Conservation (phyloP, 345 rosid species). For the Diplotaxis tenuifolia region DNA sequence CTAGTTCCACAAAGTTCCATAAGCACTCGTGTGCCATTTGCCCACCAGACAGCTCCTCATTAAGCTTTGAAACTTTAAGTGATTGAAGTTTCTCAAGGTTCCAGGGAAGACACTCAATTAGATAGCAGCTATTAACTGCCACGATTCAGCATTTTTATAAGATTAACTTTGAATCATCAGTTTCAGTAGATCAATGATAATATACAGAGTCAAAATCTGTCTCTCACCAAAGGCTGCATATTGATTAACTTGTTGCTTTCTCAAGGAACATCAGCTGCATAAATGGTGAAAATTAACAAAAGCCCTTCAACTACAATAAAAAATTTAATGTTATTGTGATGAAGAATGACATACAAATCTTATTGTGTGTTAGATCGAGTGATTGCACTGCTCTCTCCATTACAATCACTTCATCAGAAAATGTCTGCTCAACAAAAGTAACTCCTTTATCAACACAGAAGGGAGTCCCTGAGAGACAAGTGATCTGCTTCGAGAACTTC, state of each 20-base stretch:
- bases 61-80: conserved; percentile 80
- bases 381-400: conserved; percentile 77
- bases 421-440: conserved; percentile 61
- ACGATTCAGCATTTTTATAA: conserved; percentile 16
- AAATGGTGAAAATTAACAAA: too few species aligned
- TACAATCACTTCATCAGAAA: conserved; percentile 76
- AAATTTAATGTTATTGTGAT: too few species aligned
- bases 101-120: conserved; percentile 64
- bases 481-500: too few species aligned
- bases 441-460: too few species aligned
- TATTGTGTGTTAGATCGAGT: conserved; percentile 84
- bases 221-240: conserved; percentile 85
- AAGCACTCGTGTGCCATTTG: too few species aligned
- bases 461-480: too few species aligned
- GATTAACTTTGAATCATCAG: background rate
- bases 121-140: conserved; percentile 70
- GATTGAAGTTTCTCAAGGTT: conserved; percentile 88
- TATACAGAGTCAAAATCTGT: background rate
- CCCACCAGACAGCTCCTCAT: conserved; percentile 30
- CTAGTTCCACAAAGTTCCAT: too few species aligned
- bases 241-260: conserved; percentile 71
- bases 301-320: too few species aligned
- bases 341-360: conserved; percentile 55
- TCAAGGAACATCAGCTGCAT: conserved; percentile 77
- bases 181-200: background rate